These are phyloP conservation scores for Clarireedia homoeocarpa DNA, from an alignment of 2,329 filamentous ascomycete species.

Conservation along the genomic window DNA sequence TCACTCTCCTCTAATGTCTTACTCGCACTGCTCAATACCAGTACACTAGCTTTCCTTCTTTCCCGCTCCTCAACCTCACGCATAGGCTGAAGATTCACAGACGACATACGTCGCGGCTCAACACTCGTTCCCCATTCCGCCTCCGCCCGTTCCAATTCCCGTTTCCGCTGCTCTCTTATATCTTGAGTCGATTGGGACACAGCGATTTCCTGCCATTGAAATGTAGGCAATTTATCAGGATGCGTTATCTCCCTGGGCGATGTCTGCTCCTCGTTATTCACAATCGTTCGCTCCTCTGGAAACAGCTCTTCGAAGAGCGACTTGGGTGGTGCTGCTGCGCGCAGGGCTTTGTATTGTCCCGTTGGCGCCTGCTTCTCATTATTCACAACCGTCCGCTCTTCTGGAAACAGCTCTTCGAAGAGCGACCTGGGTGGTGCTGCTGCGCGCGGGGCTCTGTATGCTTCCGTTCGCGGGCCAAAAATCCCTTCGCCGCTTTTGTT, in stretches of 20 bases:
- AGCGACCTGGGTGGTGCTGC: constrained; percentile 24
- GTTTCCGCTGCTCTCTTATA: not conserved
- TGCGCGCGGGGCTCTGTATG: not conserved
- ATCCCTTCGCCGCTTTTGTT: not conserved
- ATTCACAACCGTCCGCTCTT: constrained; percentile 28
- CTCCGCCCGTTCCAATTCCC: not conserved
- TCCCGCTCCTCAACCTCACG: not conserved
- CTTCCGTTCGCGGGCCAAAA: too few relatives aligned
- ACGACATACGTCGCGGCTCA: not conserved
- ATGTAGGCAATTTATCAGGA: constrained; percentile 24
- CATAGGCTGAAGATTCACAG: not conserved
- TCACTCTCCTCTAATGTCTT: constrained; percentile 56
- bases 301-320: constrained; percentile 44
- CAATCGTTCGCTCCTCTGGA: constrained; percentile 36
- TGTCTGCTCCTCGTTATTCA: constrained; percentile 18
- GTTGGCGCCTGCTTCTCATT: constrained; percentile 13
- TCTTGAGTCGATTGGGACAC: not conserved
- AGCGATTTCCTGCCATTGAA: constrained; percentile 18
- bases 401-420: constrained; percentile 47
- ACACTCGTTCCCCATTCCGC: not conserved
- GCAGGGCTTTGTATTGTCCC: not conserved
- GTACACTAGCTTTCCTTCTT: constrained; percentile 18
- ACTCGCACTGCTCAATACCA: constrained; percentile 53
- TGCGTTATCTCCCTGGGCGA: constrained; percentile 1
- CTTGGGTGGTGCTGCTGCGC: constrained; percentile 2